Percentiles rank a stretch among this genome's conserved stretches.
These are phyloP conservation scores for Chiua sp. DNA, from an alignment of 1,284 basidiomycete species.

Conservation along the genomic window DNA sequence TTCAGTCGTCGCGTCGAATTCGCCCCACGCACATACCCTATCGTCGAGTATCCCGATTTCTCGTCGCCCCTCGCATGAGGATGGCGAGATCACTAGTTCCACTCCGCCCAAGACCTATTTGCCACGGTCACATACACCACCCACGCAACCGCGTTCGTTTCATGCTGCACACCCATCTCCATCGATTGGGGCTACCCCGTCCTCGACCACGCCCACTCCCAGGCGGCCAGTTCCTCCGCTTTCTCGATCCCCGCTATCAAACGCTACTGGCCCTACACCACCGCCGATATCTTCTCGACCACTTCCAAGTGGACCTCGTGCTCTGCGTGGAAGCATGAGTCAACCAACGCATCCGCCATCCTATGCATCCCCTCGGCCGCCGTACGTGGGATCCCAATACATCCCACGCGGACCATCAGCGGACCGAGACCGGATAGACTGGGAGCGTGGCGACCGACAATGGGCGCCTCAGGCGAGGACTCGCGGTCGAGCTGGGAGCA, in stretches of 20 bases:
- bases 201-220: conserved; percentile 28
- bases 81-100: conserved; percentile 56
- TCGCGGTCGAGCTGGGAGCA: conserved; percentile 37
- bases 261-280: conserved; percentile 28
- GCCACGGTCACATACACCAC: conserved; percentile 46
- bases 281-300: conserved; percentile 37
- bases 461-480: conserved; percentile 30
- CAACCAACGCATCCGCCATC: conserved; percentile 28
- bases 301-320: conserved; percentile 58
- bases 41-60: conserved; percentile 21
- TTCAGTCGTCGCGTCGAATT: conserved; percentile 22
- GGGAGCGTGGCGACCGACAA: conserved; percentile 43
- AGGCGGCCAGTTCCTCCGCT: conserved; percentile 35
- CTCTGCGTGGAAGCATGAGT: conserved; percentile 45
- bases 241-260: conserved; percentile 32
- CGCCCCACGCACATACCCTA: not conserved
- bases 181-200: conserved; percentile 30
- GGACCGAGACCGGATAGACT: conserved; percentile 45
- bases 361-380: conserved; percentile 29
- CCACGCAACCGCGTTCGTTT: conserved; percentile 54
- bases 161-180: conserved; percentile 33
- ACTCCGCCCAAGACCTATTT: conserved; percentile 41
- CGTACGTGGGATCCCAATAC: conserved; percentile 31
- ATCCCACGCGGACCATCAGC: conserved; percentile 51
- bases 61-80: conserved; percentile 49